Percentiles rank a stretch among this genome's conserved stretches.
These are phyloP conservation scores for Colletotrichum sp. DNA, from an alignment of 2,329 filamentous ascomycete species.

Conservation along the genomic window DNA sequence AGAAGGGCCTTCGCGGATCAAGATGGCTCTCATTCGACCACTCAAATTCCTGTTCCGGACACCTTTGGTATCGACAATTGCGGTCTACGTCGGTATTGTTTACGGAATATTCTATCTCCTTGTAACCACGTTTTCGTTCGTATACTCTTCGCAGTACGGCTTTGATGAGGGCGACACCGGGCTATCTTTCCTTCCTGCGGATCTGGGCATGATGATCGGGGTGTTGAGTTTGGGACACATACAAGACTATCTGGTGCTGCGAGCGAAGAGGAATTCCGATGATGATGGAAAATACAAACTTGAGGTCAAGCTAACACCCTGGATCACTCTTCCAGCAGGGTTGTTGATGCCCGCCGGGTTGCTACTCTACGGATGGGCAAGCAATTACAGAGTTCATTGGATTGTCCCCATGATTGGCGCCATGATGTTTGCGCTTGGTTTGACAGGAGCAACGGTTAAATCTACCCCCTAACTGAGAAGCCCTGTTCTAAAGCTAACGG, in stretches of 20 bases:
- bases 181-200: constrained; percentile 61
- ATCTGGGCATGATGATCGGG: constrained; percentile 49
- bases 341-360: constrained; percentile 47
- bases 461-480: too few species aligned
- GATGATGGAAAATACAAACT: constrained; percentile 29
- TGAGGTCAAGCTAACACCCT: constrained; percentile 32
- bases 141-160: constrained; percentile 55
- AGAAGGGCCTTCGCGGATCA: constrained; percentile 40
- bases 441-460: constrained; percentile 39
- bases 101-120: constrained; percentile 63
- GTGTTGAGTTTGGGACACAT: constrained; percentile 39
- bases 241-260: constrained; percentile 33
- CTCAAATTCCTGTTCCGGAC: constrained; percentile 59
- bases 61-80: constrained; percentile 56
- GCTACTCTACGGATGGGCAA: constrained; percentile 67
- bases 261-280: constrained; percentile 20
- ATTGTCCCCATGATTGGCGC: constrained; percentile 59
- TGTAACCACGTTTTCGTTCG: constrained; percentile 60
- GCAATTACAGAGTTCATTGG: constrained; percentile 56
- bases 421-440: constrained; percentile 39
- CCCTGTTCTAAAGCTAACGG: neutral
- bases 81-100: constrained; percentile 58
- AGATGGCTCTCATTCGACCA: constrained; percentile 45
- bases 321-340: constrained; percentile 30
- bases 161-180: constrained; percentile 49